Evolutionary conservation across 352 stramenopile genomes (phyloP).

Genomic region (Phytophthora vignae): DNA sequence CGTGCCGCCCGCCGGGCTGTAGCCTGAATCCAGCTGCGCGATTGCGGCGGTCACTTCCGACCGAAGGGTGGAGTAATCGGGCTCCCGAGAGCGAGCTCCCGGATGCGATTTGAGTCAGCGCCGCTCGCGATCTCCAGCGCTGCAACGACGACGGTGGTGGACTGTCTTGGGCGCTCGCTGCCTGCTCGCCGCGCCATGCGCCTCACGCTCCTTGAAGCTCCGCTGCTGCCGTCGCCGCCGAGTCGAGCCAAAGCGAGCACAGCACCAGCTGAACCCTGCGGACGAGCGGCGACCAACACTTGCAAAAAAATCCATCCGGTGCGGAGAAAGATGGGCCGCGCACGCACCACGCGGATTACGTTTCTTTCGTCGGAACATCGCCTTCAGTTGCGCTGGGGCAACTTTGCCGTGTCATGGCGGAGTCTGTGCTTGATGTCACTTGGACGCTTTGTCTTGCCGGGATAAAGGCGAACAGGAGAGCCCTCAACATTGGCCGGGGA

Average conservation of each 20-base stretch:
- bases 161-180: background rate
- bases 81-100: conserved; percentile 1
- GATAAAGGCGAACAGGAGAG: too few relatives aligned
- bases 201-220: background rate
- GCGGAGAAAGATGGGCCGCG: conserved; percentile 14
- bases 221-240: background rate
- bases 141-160: background rate
- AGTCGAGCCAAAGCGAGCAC: too few relatives aligned
- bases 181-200: background rate
- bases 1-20: background rate
- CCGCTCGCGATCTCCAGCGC: background rate
- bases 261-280: too few relatives aligned
- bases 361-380: conserved; percentile 27
- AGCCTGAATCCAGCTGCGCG: conserved; percentile 25
- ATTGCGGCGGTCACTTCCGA: conserved; percentile 22
- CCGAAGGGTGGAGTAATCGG: conserved; percentile 21
- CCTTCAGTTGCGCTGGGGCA: conserved; percentile 10
- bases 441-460: too few relatives aligned
- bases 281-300: background rate
- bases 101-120: conserved; percentile 5
- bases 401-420: background rate
- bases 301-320: conserved; percentile 30
- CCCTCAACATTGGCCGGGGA: background rate
- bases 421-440: too few relatives aligned
- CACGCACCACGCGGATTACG: conserved; percentile 24